Evolutionary conservation across 768 basidiomycete species (phyloP).

Genomic region (Agrocybe praecox): DNA sequence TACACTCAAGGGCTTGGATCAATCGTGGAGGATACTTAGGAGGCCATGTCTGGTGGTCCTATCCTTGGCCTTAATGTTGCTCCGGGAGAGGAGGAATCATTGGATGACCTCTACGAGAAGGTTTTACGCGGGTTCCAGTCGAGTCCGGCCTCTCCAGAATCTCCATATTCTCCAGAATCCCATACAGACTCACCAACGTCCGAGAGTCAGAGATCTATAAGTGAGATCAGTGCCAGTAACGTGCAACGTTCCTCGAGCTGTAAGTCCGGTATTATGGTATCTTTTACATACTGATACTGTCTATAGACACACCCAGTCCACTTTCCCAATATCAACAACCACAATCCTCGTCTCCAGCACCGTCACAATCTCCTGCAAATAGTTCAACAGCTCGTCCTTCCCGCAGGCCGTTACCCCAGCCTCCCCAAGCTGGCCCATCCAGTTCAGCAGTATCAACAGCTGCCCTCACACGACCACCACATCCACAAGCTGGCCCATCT

Average conservation of each 20-base stretch:
- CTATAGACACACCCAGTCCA: conserved; percentile 12
- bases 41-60: conserved; percentile 13
- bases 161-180: conserved; percentile 4
- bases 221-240: not conserved
- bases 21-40: not conserved
- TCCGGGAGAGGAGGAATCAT: conserved; percentile 15
- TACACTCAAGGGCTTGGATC: not conserved
- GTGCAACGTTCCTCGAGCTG: conserved; percentile 9
- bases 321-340: conserved; percentile 2
- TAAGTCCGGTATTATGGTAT: not conserved
- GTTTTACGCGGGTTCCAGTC: conserved; percentile 18
- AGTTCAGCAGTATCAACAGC: not conserved
- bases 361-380: not conserved
- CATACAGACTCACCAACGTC: conserved; percentile 7
- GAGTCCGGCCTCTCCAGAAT: conserved; percentile 10
- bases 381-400: not conserved
- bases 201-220: conserved; percentile 9
- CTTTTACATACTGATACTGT: not conserved
- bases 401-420: conserved; percentile 19
- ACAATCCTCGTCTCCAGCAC: conserved; percentile 2
- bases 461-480: not conserved
- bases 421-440: conserved; percentile 12
- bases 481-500: conserved; percentile 8
- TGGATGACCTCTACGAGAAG: conserved; percentile 20
- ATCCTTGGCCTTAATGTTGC: conserved; percentile 5